A percentile compares a stretch with the other conserved stretches of the same genome.
Conservation (phyloP, 345 rosid genomes). For the Linum tenue region DNA sequence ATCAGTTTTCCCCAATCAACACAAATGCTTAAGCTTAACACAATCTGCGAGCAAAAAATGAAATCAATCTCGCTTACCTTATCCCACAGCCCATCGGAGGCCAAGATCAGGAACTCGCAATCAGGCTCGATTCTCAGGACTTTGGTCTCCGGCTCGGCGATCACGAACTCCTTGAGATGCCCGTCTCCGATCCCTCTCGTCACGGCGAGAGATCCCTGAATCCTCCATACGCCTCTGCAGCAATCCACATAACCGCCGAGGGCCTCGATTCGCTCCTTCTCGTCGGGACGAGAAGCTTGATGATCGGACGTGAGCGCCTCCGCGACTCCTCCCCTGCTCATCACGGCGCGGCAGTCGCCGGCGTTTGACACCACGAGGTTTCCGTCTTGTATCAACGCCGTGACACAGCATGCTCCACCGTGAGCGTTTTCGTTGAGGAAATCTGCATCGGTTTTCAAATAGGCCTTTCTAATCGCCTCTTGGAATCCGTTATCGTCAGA, state of each 20-base stretch:
- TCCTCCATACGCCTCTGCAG: constrained; percentile 55
- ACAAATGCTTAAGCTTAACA: neutral
- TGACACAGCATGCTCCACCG: constrained; percentile 81
- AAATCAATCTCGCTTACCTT: constrained; percentile 30
- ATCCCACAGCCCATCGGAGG: constrained; percentile 89
- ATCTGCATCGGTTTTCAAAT: constrained; percentile 9
- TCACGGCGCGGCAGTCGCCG: too few relatives aligned
- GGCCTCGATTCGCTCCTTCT: too few relatives aligned
- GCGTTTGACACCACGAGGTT: constrained; percentile 48
- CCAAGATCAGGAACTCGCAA: constrained; percentile 77
- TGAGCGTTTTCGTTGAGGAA: constrained; percentile 39
- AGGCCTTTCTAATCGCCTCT: constrained; percentile 42
- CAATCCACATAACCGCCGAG: too few relatives aligned
- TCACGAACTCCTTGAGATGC: constrained; percentile 50
- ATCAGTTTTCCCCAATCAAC: constrained; percentile 1
- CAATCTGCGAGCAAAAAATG: neutral
- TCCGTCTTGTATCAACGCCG: constrained; percentile 53
- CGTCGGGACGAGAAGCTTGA: too few relatives aligned
- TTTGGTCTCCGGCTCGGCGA: constrained; percentile 68
- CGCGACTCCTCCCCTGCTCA: too few relatives aligned
- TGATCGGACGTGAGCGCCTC: too few relatives aligned
- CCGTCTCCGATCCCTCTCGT: too few relatives aligned
- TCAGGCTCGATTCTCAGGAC: constrained; percentile 31
- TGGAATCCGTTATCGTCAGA: constrained; percentile 14
- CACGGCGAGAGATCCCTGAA: constrained; percentile 63